These are phyloP conservation scores for Saccharomyces hybrid DNA, from an alignment of 1,139 yeast genomes.

Conservation along the genomic window DNA sequence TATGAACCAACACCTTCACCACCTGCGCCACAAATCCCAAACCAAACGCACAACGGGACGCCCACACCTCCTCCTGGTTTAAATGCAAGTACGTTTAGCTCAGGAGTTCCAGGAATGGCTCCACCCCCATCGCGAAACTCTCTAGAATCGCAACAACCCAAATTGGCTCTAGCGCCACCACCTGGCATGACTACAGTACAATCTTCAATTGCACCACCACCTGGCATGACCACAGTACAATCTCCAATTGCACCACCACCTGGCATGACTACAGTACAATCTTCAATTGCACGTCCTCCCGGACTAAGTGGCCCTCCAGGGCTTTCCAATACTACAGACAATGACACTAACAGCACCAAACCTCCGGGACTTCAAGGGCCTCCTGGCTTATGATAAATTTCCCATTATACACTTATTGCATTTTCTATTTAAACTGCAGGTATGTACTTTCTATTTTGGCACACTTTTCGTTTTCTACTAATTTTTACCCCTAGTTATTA, in stretches of 20 bases:
- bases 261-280: not conserved
- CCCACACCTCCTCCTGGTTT: constrained; percentile 8
- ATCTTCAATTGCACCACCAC: not conserved
- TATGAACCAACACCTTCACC: not conserved
- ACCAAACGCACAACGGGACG: not conserved
- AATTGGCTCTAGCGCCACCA: not conserved
- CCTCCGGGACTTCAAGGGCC: not conserved
- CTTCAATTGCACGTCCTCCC: not conserved
- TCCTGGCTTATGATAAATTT: not conserved
- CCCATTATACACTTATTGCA: not conserved
- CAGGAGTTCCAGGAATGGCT: not conserved
- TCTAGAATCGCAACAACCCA: not conserved
- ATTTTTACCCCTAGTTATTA: not conserved
- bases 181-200: not conserved
- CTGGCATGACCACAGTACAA: not conserved
- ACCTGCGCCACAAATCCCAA: not conserved
- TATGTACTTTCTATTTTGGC: not conserved
- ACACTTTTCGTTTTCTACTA: not conserved
- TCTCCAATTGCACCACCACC: not conserved
- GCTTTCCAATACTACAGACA: not conserved
- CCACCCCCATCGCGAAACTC: not conserved
- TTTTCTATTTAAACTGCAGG: not conserved
- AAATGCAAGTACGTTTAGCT: constrained; percentile 1
- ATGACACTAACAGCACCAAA: not conserved
- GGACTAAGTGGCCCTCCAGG: not conserved